Percentiles rank a stretch among this genome's conserved stretches.
phyloP scores from a whole-genome alignment of 371 early-diverging fungal genomes.

The Lichtheimia ornata region DNA sequence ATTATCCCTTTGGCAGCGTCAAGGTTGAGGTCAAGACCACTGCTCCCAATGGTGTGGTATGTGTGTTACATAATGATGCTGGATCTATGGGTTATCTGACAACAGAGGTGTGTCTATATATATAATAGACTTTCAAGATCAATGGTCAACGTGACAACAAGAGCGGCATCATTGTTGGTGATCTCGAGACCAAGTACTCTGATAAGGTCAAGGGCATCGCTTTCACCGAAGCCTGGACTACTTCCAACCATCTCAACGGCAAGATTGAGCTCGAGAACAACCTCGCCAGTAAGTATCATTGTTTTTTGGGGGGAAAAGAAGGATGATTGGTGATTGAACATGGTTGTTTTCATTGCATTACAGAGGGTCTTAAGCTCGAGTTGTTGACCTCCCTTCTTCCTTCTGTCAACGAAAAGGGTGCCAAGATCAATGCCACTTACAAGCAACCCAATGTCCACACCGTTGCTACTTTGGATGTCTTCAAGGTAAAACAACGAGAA shows the following conservation, averaged over 20 bases:
- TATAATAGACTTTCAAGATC: constrained; percentile 87
- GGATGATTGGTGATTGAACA: neutral
- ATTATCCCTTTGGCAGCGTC: constrained; percentile 90
- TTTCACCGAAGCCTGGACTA: constrained; percentile 94
- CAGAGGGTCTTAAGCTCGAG: constrained; percentile 54
- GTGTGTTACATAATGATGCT: constrained; percentile 23
- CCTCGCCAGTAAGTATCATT: constrained; percentile 71
- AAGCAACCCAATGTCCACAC: constrained; percentile 50
- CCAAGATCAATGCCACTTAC: constrained; percentile 45
- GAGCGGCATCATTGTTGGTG: constrained; percentile 90
- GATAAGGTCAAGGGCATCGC: constrained; percentile 91
- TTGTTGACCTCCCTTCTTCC: constrained; percentile 45
- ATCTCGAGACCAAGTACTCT: constrained; percentile 94
- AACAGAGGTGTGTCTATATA: no score
- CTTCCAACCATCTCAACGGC: constrained; percentile 86
- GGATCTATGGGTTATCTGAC: neutral
- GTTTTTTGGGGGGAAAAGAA: neutral
- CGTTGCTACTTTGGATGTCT: constrained; percentile 43
- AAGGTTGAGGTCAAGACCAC: constrained; percentile 97
- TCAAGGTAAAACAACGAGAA: constrained; percentile 19
- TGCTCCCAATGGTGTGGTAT: constrained; percentile 92
- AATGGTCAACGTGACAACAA: constrained; percentile 92
- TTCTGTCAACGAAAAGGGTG: constrained; percentile 46
- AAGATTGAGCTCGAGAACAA: constrained; percentile 93
- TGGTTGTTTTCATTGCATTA: neutral